phyloP scores from a whole-genome alignment of 192 early-diverging fungal genomes.

The Gigaspora rosea region DNA sequence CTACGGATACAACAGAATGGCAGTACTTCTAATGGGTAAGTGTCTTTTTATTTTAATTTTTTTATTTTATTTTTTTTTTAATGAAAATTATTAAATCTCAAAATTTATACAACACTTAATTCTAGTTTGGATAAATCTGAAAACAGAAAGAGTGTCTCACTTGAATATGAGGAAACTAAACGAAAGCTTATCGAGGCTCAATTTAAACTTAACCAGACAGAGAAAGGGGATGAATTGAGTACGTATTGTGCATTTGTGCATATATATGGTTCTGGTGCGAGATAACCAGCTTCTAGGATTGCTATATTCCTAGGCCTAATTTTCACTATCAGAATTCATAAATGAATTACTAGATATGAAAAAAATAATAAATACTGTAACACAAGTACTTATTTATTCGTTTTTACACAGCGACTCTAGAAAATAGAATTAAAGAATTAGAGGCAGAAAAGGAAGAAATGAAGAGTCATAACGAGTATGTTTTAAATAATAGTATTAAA shows the following conservation, averaged over 20 bases:
- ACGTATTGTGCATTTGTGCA: conserved; percentile 29
- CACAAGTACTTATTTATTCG: background rate
- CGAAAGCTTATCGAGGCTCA: conserved; percentile 38
- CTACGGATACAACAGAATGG: conserved; percentile 38
- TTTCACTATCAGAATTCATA: no score
- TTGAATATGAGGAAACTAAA: conserved; percentile 36
- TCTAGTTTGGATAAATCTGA: conserved; percentile 6
- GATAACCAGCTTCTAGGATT: no score
- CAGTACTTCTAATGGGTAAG: conserved; percentile 34
- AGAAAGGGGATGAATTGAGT: conserved; percentile 44
- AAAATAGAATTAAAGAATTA: conserved; percentile 40
- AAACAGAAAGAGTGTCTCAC: background rate
- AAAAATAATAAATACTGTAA: no score
- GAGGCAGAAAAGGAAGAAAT: conserved; percentile 45
- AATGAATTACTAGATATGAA: no score
- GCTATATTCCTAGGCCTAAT: no score
- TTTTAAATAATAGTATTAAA: conserved; percentile 23
- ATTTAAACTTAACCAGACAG: conserved; percentile 35
- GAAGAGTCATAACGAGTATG: conserved; percentile 35
- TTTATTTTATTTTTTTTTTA: background rate
- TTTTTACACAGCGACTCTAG: conserved; percentile 17
- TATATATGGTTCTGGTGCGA: no score
- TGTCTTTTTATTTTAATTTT: conserved; percentile 19
- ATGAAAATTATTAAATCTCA: background rate
- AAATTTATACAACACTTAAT: no score